Percentiles rank a stretch among this genome's conserved stretches.
Evolutionary conservation across 331 rosid species (phyloP).

Genomic region (Phaseolus coccineus): DNA sequence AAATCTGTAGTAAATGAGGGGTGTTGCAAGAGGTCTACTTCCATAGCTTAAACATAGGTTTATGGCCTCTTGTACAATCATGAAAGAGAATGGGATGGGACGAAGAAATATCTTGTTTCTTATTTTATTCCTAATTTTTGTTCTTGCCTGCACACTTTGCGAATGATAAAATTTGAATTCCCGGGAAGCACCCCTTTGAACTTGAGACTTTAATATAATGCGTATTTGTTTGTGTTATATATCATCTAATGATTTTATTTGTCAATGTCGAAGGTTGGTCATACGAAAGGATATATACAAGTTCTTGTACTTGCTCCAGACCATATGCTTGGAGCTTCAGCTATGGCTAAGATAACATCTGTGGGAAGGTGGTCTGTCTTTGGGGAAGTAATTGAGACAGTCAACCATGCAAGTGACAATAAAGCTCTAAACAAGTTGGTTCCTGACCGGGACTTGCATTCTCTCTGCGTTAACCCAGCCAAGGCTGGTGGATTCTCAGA

Average conservation of each 20-base stretch:
- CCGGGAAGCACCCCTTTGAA: conserved; percentile 29
- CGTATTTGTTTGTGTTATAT: conserved; percentile 23
- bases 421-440: conserved; percentile 44
- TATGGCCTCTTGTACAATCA: conserved; percentile 20
- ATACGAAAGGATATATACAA: conserved; percentile 92
- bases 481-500: conserved; percentile 47
- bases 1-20: conserved; percentile 4
- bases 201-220: conserved; percentile 2
- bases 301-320: conserved; percentile 81
- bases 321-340: conserved; percentile 85
- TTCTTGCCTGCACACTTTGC: not conserved
- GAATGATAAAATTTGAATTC: conserved; percentile 30
- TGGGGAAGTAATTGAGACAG: conserved; percentile 75
- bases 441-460: conserved; percentile 41
- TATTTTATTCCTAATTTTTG: not conserved
- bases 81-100: conserved; percentile 2
- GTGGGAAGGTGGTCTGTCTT: conserved; percentile 97
- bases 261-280: conserved; percentile 77
- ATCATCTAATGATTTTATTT: conserved; percentile 38
- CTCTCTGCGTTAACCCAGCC: conserved; percentile 50
- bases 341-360: conserved; percentile 76
- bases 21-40: conserved; percentile 30
- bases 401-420: conserved; percentile 46
- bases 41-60: conserved; percentile 5
- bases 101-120: not conserved